Evolutionary conservation across 331 rosid species (phyloP), one percentile per base, ranked within the genome.

Genomic region (Prunus yedoensis): DNA sequence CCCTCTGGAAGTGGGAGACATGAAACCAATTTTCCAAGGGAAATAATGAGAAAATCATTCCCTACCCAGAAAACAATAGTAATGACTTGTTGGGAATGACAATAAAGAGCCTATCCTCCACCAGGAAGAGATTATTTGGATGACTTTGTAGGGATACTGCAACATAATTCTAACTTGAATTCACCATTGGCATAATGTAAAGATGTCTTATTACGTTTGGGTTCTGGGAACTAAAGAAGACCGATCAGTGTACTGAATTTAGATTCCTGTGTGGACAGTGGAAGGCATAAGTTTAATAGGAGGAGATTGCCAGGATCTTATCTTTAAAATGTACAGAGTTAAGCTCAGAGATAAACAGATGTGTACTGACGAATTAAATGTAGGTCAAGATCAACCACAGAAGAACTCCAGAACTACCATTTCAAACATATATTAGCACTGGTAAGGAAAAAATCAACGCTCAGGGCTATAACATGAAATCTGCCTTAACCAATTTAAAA

Each of bases 371-470:
- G 35, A 59, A n/a, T 32, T 21, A 35, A 50, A 64, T n/a, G 30
- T 4, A 8, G 25, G 52, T 51, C 53, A 17, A 47, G 45, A 35
- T 46, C 49, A 71, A 28, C 46, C 52, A 56, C 17, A 45, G 28
- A 64, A 45, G 73, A 49, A 28, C 52, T 54, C 49, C 71, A 43
- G 66, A 78, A 56, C 51, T n/a, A 77, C 28, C 21, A 58, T 59
- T 25, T 23, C 59, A 66, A 18, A 59, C 43, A 52, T 17, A 27
- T 21, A 18, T 70, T 51, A 27, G 62, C 38, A 77, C 56, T 25
- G 46, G 18, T 23, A 25, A 18, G 35, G 25, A 17, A 4, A 23
- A 45, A 59, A 73, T 6, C 10, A 23, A 14, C 21, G 10, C 9
- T 32, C 38, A 71, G 43, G 53, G 17, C 13, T 2, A 15, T 4